Evolutionary conservation across 331 rosid genomes (phyloP), one percentile per base, ranked within the genome.

Genomic region (Saraca asoca): DNA sequence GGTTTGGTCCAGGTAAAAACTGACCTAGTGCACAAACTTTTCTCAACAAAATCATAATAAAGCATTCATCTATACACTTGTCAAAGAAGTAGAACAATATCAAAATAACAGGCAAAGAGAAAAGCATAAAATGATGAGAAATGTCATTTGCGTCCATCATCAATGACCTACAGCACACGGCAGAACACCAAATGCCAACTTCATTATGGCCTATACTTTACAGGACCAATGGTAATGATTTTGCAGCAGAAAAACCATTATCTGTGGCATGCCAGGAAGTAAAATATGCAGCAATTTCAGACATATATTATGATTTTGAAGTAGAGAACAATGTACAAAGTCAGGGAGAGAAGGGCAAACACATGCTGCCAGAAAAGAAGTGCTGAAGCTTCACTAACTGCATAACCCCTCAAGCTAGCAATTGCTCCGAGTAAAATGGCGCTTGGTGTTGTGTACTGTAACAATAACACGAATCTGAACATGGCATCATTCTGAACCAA

Each of bases 391-490:
- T 90, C 95, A 0, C 88, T 74, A 17, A 91, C 92, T 53, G 96
- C 96, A 78, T 91, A 87, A 35, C 93, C 96, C 81, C 98, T 79
- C 79, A 91, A 66, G 64, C 88, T 89, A 8, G 96, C 95, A 68
- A 91, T 87, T 35, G 96, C 96, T 64, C 98, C 96, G 53, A 89
- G 49, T 68, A 91, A 76, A 69, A 91, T 87, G 14, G 98, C 95
- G 55, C 95, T 91, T 5, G 96, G 98, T 44, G 95, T 85, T 6
- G 95, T 87, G 80, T 87, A 91, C 73, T 87, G 95, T 76, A 91
- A 52, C 83, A 91, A 42, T 67, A 91, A 85, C 46, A 91, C 93
- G 62, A 91, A 89, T 70, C 66, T 80, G 63, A 74, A 83, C 95
- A 91, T 89, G 35, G 70, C 58, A 55, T 89, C 95, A 15, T 73